Evolutionary conservation across 495 filamentous ascomycete species (phyloP), one percentile per base, ranked within the genome.

Genomic region (Chaetomium cochliodes): DNA sequence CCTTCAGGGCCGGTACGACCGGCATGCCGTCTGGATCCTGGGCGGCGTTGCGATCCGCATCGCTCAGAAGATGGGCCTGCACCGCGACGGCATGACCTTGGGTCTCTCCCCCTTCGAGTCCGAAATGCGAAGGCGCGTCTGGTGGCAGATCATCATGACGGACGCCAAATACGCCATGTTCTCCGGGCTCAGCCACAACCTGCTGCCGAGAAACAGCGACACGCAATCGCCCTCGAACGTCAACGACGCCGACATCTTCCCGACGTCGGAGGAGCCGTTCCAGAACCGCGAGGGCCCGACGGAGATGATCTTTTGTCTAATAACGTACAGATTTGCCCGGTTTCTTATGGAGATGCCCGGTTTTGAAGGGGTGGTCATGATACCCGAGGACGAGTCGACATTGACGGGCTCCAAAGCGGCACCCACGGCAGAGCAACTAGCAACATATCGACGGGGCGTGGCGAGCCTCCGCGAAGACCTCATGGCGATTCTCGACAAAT

Each of bases 101-200:
- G 84, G 86, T 0, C 82, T 91, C n/a, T 67, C 80, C 5, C 82
- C 87, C 3, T 84, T 85, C 60, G 87, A 90, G 67, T 83, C 87
- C 18, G 88, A 91, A 67, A 87, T 88, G 72, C 81, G 88, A 20
- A 81, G 88, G 58, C 80, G 88, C 0, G 73, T 90, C 42, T 91
- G 88, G 88, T 91, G 87, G 88, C 85, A 88, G 65, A 88, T 91
- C 41, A 77, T 89, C 66, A 80, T 88, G 62, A 83, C 89, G 67
- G 89, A 91, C 60, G 78, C 77, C 33, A 78, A 79, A 63, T 79
- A 76, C 57, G 78, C 82, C 41, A 82, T 88, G 60, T 79, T 89
- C 44, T 85, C 88, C 53, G 89, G 89, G 28, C 85, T 87, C 18
- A 84, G 83, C 37, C 82, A 88, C 63, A 83, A 78, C 70, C 77